Conservation (phyloP, 2,329 filamentous ascomycete species). For the Stromatinia cepivora region DNA sequence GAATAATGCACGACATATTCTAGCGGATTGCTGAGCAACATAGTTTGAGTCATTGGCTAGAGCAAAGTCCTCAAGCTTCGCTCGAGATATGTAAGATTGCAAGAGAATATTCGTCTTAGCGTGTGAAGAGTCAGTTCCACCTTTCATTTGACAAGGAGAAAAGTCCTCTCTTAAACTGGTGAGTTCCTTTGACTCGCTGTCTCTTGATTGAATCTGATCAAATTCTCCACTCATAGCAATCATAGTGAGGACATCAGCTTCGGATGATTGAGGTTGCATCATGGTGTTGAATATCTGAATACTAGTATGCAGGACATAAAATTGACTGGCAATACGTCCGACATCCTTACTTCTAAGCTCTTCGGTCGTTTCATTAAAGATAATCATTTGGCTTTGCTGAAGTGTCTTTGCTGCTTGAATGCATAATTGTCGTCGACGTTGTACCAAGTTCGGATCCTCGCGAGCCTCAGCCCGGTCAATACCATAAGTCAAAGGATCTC, state of each 20-base stretch:
- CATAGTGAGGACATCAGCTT: conserved; percentile 93
- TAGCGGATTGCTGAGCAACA: conserved; percentile 90
- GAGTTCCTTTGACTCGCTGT: conserved; percentile 89
- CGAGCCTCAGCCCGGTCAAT: conserved; percentile 91
- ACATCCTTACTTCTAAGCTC: conserved; percentile 93
- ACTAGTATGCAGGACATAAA: conserved; percentile 89
- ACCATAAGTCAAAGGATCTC: conserved; percentile 87
- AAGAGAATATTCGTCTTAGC: conserved; percentile 94
- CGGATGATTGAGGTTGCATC: conserved; percentile 83
- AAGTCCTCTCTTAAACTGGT: conserved; percentile 60
- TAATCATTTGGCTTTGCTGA: conserved; percentile 96
- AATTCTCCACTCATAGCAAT: conserved; percentile 98
- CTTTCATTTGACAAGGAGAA: conserved; percentile 76
- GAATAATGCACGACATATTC: conserved; percentile 92
- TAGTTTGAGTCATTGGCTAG: conserved; percentile 90
- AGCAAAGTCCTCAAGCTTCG: conserved; percentile 88
- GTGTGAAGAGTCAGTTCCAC: conserved; percentile 67
- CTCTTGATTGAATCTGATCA: conserved; percentile 91
- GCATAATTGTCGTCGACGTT: conserved; percentile 79
- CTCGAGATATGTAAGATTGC: conserved; percentile 89
- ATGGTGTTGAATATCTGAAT: conserved; percentile 95
- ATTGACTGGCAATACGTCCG: conserved; percentile 94
- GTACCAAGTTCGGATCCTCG: conserved; percentile 85
- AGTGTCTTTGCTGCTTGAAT: conserved; percentile 85
- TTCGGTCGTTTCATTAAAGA: conserved; percentile 93